Base-by-base conservation (phyloP, 208 protist genomes). In the Leishmania lainsoni region DNA sequence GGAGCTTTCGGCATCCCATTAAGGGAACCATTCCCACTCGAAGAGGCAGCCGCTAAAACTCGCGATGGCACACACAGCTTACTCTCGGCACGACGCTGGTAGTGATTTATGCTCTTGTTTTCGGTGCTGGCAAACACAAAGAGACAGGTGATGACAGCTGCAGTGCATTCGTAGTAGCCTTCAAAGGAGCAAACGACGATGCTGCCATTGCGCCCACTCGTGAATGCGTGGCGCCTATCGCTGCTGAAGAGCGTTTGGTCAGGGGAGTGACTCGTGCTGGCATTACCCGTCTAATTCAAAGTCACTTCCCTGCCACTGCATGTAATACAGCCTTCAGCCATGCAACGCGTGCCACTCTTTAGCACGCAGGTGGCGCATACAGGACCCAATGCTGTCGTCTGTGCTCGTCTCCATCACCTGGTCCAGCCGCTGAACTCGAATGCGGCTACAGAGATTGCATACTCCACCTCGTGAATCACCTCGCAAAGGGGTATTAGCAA, bases 401-500 rank as follows among this genome's bases (percentile, higher is more conserved):
- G 26, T 0, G 14, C 61, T 68, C 29, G 12, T 29, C 29, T 29
- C 39, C 29, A 68, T 39, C 29, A 42, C 29, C 61, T 39, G 14
- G 29, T 8, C 14, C 12, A 39, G 61, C 14, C 20, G 61, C 29
- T 39, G 29, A 39, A 4, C 4, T 68, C 39, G 8, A 14, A n/a
- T 20, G 2, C 3, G 3, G 29, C 17, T 10, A 14, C 29, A 49
- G 80, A 90, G 12, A 93, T 90, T 42, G 84, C 87, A 35, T 84
- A 81, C 63, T 90, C 90, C 87, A 93, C 91, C 10, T 71, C 72
- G 32, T 82, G 87, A 45, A 89, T 93, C 22, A 90, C 87, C 69
- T 92, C 89, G 48, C 89, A 86, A 63, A 92, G 91, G 8, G 83
- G 42, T 84, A 75, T 92, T 85, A 1, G 85, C 81, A 22, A 83